phyloP scores from a whole-genome alignment of 192 early-diverging fungal genomes.

The Gamsiella multidivaricata region DNA sequence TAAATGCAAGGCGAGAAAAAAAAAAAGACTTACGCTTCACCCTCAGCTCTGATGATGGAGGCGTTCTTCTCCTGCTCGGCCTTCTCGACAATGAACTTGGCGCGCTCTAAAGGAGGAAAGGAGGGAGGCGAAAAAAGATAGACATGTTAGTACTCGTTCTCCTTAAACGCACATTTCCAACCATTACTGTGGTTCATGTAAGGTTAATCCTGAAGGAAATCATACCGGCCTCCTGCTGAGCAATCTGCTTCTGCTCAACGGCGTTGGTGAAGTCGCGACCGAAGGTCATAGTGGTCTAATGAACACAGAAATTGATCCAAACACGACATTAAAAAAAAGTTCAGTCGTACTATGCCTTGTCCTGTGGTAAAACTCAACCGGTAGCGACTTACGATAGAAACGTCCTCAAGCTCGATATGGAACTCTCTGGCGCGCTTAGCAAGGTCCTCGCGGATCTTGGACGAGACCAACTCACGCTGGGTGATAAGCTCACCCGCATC shows the following conservation, averaged over 20 bases:
- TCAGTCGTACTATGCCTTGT: not conserved
- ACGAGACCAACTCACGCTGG: slow-evolving; percentile 95
- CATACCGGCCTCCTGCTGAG: slow-evolving; percentile 93
- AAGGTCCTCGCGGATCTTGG: slow-evolving; percentile 92
- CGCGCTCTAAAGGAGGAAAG: slow-evolving; percentile 74
- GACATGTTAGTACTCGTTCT: not conserved
- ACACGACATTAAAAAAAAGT: not conserved
- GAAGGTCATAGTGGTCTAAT: slow-evolving; percentile 96
- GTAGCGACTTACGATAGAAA: slow-evolving; percentile 85
- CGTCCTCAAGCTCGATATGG: slow-evolving; percentile 95
- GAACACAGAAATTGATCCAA: not conserved
- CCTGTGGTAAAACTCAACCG: not conserved
- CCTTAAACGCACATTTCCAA: not conserved
- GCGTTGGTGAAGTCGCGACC: slow-evolving; percentile 99
- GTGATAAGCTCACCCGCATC: slow-evolving; percentile 98
- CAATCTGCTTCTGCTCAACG: slow-evolving; percentile 98
- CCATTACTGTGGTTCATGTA: not conserved
- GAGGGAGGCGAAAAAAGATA: no score
- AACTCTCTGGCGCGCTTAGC: slow-evolving; percentile 94
- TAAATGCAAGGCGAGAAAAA: not conserved
- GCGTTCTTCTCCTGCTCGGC: slow-evolving; percentile 99
- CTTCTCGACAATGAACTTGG: slow-evolving; percentile 97
- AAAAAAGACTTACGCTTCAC: slow-evolving; percentile 79
- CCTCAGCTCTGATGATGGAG: slow-evolving; percentile 96
- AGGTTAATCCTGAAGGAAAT: no score